These are phyloP conservation scores for Nemania sp. DNA, from an alignment of 2,329 filamentous ascomycete species.

Conservation along the genomic window DNA sequence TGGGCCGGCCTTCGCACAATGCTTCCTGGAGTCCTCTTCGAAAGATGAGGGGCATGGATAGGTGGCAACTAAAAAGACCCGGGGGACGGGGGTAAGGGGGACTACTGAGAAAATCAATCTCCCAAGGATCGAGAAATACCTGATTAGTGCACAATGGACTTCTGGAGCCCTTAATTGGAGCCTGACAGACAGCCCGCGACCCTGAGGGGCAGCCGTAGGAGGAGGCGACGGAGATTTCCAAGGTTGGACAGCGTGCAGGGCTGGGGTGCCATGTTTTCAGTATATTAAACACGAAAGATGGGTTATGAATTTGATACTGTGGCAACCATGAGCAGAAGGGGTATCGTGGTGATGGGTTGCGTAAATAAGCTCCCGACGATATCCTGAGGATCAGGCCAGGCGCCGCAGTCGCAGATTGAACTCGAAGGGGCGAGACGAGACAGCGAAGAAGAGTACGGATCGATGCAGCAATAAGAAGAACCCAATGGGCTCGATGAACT, in stretches of 20 bases:
- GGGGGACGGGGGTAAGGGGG: not conserved
- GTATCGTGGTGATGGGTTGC: not conserved
- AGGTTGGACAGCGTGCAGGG: not conserved
- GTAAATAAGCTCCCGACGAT: not conserved
- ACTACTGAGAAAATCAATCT: not conserved
- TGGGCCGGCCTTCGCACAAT: slow-evolving; percentile 6
- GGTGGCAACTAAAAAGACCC: not conserved
- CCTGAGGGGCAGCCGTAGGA: slow-evolving; percentile 7
- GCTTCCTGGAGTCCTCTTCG: not conserved
- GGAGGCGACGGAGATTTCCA: not conserved
- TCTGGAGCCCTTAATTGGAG: not conserved
- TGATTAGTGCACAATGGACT: not conserved
- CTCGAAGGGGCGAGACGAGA: no score
- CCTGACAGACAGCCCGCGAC: not conserved
- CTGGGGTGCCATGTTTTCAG: not conserved
- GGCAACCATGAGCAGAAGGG: not conserved
- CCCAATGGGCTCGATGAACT: no score
- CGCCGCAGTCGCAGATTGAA: no score
- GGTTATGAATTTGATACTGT: not conserved
- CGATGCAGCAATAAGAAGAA: no score
- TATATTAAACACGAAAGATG: slow-evolving; percentile 1
- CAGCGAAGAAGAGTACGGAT: no score
- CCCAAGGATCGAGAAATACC: not conserved
- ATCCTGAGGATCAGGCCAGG: not conserved
- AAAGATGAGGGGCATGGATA: not conserved